These are phyloP conservation scores for Lyophyllum semitale DNA, from an alignment of 768 basidiomycete genomes.

Conservation along the genomic window DNA sequence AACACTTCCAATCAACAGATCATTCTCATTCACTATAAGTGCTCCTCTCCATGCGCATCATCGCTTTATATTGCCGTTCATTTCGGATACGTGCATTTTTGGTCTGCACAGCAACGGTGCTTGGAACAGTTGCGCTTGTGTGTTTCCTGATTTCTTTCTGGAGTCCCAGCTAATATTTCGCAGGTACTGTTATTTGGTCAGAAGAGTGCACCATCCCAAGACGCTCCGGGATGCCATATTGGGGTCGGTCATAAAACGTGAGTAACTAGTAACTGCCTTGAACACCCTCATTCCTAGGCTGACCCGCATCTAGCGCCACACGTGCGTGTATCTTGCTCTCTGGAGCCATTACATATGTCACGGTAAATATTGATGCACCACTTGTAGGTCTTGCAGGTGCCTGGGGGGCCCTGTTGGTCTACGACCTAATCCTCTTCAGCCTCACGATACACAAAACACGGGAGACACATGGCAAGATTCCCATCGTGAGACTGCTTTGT, in stretches of 20 bases:
- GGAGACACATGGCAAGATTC: not conserved
- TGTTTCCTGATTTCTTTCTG: not conserved
- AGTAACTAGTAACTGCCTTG: not conserved
- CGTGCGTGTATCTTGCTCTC: not conserved
- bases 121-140: not conserved
- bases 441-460: constrained; percentile 6
- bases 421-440: constrained; percentile 4
- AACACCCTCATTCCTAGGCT: not conserved
- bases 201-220: not conserved
- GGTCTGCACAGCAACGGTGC: not conserved
- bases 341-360: not conserved
- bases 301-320: not conserved
- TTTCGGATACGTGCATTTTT: not conserved
- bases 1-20: no score
- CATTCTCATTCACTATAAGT: not conserved
- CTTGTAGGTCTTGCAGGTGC: not conserved
- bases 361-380: not conserved
- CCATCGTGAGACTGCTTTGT: not conserved
- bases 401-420: constrained; percentile 8
- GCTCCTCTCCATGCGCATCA: not conserved
- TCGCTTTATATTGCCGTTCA: not conserved
- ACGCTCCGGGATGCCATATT: not conserved
- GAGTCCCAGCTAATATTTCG: not conserved
- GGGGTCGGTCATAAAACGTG: not conserved
- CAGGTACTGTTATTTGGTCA: not conserved